These are phyloP conservation scores for Pythium rishiriense DNA, from an alignment of 352 stramenopile species.

Conservation along the genomic window DNA sequence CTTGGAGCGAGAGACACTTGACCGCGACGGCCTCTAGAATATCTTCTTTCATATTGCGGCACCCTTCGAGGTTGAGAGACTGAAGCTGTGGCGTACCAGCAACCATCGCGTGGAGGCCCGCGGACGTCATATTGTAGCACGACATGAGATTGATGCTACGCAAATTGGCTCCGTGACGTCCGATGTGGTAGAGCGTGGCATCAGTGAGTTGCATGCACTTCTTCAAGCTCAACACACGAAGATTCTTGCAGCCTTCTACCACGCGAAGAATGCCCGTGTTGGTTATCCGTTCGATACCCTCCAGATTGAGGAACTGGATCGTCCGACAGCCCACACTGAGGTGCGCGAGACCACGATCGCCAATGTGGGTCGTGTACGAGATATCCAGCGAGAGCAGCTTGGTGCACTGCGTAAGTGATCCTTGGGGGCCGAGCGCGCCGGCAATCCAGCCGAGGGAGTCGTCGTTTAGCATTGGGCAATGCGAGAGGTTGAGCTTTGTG, in stretches of 20 bases:
- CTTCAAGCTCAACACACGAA: constrained; percentile 65
- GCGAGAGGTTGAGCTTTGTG: constrained; percentile 57
- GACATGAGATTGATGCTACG: constrained; percentile 62
- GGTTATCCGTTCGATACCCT: constrained; percentile 59
- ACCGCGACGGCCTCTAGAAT: constrained; percentile 59
- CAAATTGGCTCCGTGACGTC: constrained; percentile 46
- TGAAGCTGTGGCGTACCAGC: constrained; percentile 52
- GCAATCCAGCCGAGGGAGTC: constrained; percentile 73
- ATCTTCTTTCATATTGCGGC: constrained; percentile 65
- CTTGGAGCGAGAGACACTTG: constrained; percentile 54
- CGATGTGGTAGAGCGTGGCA: constrained; percentile 44
- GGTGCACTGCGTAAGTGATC: constrained; percentile 59
- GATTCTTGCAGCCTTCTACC: constrained; percentile 44
- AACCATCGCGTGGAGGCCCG: constrained; percentile 52
- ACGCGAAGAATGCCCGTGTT: constrained; percentile 48
- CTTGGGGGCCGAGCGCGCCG: constrained; percentile 60
- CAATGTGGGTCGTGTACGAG: constrained; percentile 57
- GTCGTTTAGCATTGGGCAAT: constrained; percentile 62
- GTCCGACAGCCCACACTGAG: constrained; percentile 48
- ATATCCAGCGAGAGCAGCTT: constrained; percentile 70
- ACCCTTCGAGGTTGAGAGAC: constrained; percentile 69
- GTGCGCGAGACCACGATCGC: constrained; percentile 53
- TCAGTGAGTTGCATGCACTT: constrained; percentile 67
- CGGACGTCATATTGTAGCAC: constrained; percentile 61
- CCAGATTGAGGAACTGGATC: constrained; percentile 78